Evolutionary conservation across 2,329 filamentous ascomycete genomes (phyloP), one percentile per base, ranked within the genome.

Genomic region (Sporothrix euskadiensis): DNA sequence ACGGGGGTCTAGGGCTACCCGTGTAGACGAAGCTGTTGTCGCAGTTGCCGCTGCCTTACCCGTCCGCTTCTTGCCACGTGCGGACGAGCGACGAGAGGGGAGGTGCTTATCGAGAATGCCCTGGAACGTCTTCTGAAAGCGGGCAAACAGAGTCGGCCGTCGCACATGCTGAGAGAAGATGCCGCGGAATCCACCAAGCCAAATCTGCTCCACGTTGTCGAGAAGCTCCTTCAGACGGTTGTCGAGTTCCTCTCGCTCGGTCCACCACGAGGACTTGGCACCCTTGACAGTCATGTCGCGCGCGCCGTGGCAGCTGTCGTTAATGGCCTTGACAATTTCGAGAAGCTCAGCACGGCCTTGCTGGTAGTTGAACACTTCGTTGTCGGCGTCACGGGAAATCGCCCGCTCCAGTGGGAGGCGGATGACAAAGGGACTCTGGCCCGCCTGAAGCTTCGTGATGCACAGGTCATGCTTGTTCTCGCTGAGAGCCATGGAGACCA

Each of bases 171-270:
- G 91, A 0, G 94, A 94, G 79, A 99, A 95, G n/a, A 99, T 91
- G 19, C 95, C 94, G 73, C 90, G 91, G 86, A 99, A 99, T 0
- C 96, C 96, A 68, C 95, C 94, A 5, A 99, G 88, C 96, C 96
- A 99, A 30, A 96, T 90, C 75, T 92, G 91, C 81, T 99, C 95
- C 54, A 99, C 92, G 74, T 94, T 97, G 71, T 90, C 86, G 1
- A 99, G 85, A 10, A 99, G 87, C 69, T 92, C 90, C 75, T 89
- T 90, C 32, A 99, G 85, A 10, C 93, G 90, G 44, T 84, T 83
- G 79, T 99, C 96, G 19, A 99, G 85, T 2, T 87, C 88, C 81
- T 96, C 91, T 16, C 97, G 89, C 79, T 94, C 92, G 4, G 88
- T 88, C 94, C 96, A 99, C 96, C 96, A 99, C 65, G 90, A 90